phyloP scores from a whole-genome alignment of 345 rosid genomes.

The Eucalyptus tenuipes region DNA sequence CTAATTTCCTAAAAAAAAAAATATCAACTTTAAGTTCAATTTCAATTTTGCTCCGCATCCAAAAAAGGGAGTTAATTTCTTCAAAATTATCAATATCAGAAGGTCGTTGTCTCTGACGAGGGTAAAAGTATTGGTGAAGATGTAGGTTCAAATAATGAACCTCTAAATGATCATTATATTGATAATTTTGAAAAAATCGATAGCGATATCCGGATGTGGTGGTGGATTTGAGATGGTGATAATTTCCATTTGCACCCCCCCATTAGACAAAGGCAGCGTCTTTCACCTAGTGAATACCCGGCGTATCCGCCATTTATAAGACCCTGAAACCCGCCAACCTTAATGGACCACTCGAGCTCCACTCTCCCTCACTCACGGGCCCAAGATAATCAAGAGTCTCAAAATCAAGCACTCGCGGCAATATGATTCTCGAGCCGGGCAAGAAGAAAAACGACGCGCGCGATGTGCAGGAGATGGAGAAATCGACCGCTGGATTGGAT shows the following conservation, averaged over 20 bases:
- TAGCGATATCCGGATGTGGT: background rate
- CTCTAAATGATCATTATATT: background rate
- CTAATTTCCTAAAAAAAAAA: background rate
- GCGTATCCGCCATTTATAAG: no score
- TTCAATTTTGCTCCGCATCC: background rate
- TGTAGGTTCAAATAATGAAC: background rate
- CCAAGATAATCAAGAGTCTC: background rate
- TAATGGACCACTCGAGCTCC: background rate
- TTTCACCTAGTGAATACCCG: no score
- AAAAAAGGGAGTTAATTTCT: background rate
- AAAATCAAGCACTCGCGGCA: no score
- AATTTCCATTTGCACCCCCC: no score
- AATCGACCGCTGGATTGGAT: no score
- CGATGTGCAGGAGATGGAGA: background rate
- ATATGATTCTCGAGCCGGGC: no score
- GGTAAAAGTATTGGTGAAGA: background rate
- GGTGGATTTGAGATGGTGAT: background rate
- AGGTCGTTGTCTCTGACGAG: accelerated
- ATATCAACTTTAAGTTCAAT: background rate
- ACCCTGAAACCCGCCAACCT: background rate
- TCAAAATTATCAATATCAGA: background rate
- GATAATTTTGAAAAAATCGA: background rate
- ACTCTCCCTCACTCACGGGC: no score
- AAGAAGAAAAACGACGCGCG: no score
- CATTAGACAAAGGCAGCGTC: no score